Percentiles rank a stretch among this genome's conserved stretches.
Conservation (phyloP, 345 rosid genomes). For the thale cress (Arabidopsis thaliana) region TAIR10.1 NC_003076.8:5241001-5241500, state of each 20-base stretch:
- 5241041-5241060: slow-evolving; percentile 97
- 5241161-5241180: slow-evolving; percentile 94
- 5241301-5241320: slow-evolving; percentile 79
- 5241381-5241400: slow-evolving; percentile 99
- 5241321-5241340: slow-evolving; percentile 91
- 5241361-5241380: slow-evolving; percentile 98
- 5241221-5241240: slow-evolving; percentile 53
- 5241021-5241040: slow-evolving; percentile 87
- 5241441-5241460: slow-evolving; percentile 22
- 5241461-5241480: slow-evolving; percentile 15
- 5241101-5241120: slow-evolving; percentile 3
- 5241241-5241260: slow-evolving; percentile 16
- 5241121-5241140: slow-evolving; percentile 17
- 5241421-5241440: slow-evolving; percentile 28
- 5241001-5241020: slow-evolving; percentile 87
- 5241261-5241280: slow-evolving; percentile 2
- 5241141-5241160: slow-evolving; percentile 14
- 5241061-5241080: slow-evolving; percentile 96
- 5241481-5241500: slow-evolving; percentile 21
- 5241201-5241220: slow-evolving; percentile 99
- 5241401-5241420: slow-evolving; percentile 75
- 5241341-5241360: slow-evolving; percentile 98
- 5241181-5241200: slow-evolving; percentile 87
- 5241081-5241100: slow-evolving; percentile 1
- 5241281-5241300: slow-evolving; percentile 56